Percentiles rank a stretch among this genome's conserved stretches.
These are phyloP conservation scores for Marasmius fiardii DNA, from an alignment of 1,284 basidiomycete species.

Conservation along the genomic window DNA sequence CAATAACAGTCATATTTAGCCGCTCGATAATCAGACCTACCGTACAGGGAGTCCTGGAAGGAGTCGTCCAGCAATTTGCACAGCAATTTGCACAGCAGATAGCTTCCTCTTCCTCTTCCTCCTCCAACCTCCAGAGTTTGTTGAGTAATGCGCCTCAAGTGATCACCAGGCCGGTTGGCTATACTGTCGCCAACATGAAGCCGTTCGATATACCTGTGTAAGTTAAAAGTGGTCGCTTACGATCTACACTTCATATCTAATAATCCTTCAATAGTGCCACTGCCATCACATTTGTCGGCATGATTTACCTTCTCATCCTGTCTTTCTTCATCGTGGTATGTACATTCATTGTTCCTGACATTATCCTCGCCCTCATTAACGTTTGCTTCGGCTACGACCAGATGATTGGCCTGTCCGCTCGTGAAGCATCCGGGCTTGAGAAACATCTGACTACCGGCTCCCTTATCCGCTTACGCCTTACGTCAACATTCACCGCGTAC, in stretches of 20 bases:
- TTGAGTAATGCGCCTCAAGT: constrained; percentile 56
- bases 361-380: constrained; percentile 4
- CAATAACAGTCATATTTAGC: constrained; percentile 18
- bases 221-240: constrained; percentile 22
- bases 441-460: constrained; percentile 47
- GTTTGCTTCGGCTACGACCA: constrained; percentile 1
- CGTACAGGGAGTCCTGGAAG: constrained; percentile 23
- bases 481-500: constrained; percentile 53
- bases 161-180: constrained; percentile 49
- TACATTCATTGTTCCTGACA: constrained; percentile 29
- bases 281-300: constrained; percentile 66
- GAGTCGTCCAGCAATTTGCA: constrained; percentile 30
- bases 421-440: constrained; percentile 44
- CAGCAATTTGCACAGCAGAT: constrained; percentile 33
- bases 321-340: constrained; percentile 32
- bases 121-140: constrained; percentile 30
- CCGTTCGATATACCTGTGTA: constrained; percentile 67
- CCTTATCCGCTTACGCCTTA: constrained; percentile 53
- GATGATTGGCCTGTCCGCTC: constrained; percentile 29
- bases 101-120: constrained; percentile 23
- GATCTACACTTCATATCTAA: neutral
- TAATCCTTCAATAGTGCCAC: constrained; percentile 45
- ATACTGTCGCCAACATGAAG: constrained; percentile 51
- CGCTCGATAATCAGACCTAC: constrained; percentile 30
- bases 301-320: constrained; percentile 72